Conservation (phyloP, 1,139 yeast species). For the Geotrichum bryndzae region DNA sequence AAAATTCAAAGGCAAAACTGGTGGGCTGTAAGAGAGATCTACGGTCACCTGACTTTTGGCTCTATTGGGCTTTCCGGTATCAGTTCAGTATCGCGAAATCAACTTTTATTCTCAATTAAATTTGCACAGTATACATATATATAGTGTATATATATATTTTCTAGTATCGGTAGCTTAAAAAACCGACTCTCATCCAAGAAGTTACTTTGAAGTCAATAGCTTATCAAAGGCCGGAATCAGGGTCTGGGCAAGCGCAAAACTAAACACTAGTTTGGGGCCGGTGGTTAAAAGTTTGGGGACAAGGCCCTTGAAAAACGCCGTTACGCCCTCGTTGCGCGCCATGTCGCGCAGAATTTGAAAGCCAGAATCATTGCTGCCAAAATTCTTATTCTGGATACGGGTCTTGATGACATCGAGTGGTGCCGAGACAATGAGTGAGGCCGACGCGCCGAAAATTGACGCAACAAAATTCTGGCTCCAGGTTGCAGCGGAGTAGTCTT, state of each 20-base stretch:
- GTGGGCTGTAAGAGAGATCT: no score
- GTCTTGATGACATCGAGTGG: slow-evolving; percentile 98
- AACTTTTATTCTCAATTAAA: no score
- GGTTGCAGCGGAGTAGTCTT: slow-evolving; percentile 84
- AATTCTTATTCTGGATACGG: slow-evolving; percentile 93
- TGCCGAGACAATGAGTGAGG: slow-evolving; percentile 93
- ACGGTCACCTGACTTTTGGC: no score
- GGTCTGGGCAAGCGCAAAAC: slow-evolving; percentile 93
- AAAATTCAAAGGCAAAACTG: no score
- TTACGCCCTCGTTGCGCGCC: slow-evolving; percentile 70
- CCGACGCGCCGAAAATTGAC: slow-evolving; percentile 96
- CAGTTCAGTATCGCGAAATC: no score
- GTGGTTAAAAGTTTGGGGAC: slow-evolving; percentile 95
- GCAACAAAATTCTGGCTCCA: slow-evolving; percentile 94
- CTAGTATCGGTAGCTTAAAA: no score
- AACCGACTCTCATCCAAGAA: no score
- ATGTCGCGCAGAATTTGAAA: slow-evolving; percentile 87
- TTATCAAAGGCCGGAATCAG: slow-evolving; percentile 93
- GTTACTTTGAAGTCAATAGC: slow-evolving; percentile 25
- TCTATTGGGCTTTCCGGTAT: no score
- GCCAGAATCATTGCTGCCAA: slow-evolving; percentile 93
- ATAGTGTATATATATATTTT: no score
- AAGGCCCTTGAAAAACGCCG: slow-evolving; percentile 95
- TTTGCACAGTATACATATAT: no score
- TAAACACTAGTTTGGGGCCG: slow-evolving; percentile 95